These are phyloP conservation scores for Cladobotryum protrusum DNA, from an alignment of 2,329 filamentous ascomycete genomes.

Conservation along the genomic window DNA sequence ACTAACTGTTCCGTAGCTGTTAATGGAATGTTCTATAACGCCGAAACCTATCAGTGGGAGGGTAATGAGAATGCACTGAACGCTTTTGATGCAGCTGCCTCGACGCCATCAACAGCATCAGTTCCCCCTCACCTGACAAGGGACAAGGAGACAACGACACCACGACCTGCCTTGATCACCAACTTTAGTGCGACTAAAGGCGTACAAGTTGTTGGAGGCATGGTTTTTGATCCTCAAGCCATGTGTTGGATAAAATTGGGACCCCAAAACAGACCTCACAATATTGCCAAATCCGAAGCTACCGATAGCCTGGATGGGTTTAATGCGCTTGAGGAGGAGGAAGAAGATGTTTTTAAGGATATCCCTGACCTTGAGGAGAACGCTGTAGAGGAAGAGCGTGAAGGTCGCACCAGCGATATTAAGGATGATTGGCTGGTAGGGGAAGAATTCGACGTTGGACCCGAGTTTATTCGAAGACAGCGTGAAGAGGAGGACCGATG, in stretches of 20 bases:
- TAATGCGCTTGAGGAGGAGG: slow-evolving; percentile 64
- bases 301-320: slow-evolving; percentile 57
- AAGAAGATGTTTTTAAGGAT: slow-evolving; percentile 90
- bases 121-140: slow-evolving; percentile 37
- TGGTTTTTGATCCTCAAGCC: slow-evolving; percentile 94
- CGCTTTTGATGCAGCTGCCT: slow-evolving; percentile 64
- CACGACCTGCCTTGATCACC: slow-evolving; percentile 76
- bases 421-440: slow-evolving; percentile 80
- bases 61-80: slow-evolving; percentile 84
- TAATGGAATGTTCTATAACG: slow-evolving; percentile 96
- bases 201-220: slow-evolving; percentile 90
- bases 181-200: slow-evolving; percentile 80
- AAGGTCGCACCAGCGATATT: slow-evolving; percentile 52
- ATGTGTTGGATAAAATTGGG: slow-evolving; percentile 95
- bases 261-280: slow-evolving; percentile 31
- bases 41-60: slow-evolving; percentile 82
- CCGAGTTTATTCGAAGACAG: slow-evolving; percentile 84
- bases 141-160: slow-evolving; percentile 54
- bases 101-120: slow-evolving; percentile 44
- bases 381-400: slow-evolving; percentile 42
- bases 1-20: slow-evolving; percentile 52
- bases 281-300: slow-evolving; percentile 36
- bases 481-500: slow-evolving; percentile 88
- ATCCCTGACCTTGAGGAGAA: slow-evolving; percentile 86
- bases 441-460: slow-evolving; percentile 96